A percentile compares a stretch with the other conserved stretches of the same genome.
These are phyloP conservation scores for Corymbia citriodora DNA, from an alignment of 441 rosid genomes.

Conservation along the genomic window DNA sequence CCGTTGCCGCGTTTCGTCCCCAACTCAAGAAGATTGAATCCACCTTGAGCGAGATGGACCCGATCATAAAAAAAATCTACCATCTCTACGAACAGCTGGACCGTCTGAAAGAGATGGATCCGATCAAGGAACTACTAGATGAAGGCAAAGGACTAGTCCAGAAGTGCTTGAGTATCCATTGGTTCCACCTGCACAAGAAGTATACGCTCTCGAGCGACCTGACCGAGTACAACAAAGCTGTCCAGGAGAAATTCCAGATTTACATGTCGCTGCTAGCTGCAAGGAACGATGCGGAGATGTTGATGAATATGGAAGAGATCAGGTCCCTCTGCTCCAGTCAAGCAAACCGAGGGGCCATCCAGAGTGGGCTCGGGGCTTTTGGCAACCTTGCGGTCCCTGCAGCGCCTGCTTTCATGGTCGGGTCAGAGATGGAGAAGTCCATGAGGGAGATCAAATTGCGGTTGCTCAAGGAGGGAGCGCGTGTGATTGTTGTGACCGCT, in stretches of 20 bases:
- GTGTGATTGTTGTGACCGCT: conserved; percentile 44
- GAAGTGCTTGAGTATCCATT: not conserved
- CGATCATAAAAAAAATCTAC: not conserved
- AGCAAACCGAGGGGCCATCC: not conserved
- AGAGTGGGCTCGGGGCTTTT: not conserved
- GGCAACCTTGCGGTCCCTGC: conserved; percentile 34
- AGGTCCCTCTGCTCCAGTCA: not conserved
- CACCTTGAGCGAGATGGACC: not conserved
- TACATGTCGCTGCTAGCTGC: not conserved
- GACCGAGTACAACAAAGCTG: not conserved
- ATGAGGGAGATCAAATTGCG: conserved; percentile 34
- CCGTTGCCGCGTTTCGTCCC: not conserved
- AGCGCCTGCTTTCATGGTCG: conserved; percentile 24
- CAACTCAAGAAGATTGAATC: not conserved
- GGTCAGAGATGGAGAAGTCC: conserved; percentile 34
- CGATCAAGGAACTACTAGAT: not conserved
- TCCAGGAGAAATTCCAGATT: too few relatives aligned
- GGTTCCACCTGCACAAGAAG: not conserved
- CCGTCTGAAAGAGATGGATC: not conserved
- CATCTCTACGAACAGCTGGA: not conserved
- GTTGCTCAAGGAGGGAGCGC: conserved; percentile 19
- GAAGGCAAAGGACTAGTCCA: not conserved
- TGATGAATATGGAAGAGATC: not conserved
- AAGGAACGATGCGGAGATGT: not conserved
- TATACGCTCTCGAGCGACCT: not conserved